A percentile compares a stretch with the other conserved stretches of the same genome.
Conservation (phyloP, 2,329 filamentous ascomycete species). For the Nigrospora osmanthi region DNA sequence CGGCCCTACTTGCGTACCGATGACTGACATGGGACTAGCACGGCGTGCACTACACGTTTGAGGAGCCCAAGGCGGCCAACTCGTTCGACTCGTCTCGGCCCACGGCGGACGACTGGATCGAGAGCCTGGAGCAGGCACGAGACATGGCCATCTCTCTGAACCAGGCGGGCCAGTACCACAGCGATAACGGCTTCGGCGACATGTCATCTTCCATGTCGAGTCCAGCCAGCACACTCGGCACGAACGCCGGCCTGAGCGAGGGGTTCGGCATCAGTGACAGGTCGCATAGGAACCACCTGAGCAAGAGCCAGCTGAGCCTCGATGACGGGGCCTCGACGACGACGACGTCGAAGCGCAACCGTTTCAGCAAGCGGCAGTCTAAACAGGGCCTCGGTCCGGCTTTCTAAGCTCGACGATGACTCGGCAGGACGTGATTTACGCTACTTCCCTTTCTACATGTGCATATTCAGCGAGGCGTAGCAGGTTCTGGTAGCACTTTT, state of each 20-base stretch:
- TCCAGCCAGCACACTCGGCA: slow-evolving; percentile 65
- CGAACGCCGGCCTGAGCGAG: slow-evolving; percentile 41
- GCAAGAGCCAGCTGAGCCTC: slow-evolving; percentile 48
- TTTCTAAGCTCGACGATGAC: slow-evolving; percentile 46
- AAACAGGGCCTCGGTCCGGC: slow-evolving; percentile 89
- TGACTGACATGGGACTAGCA: slow-evolving; percentile 2
- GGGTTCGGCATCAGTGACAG: slow-evolving; percentile 41
- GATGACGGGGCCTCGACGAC: slow-evolving; percentile 38
- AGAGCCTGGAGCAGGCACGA: slow-evolving; percentile 76
- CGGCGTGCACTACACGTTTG: slow-evolving; percentile 87
- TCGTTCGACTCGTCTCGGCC: slow-evolving; percentile 48
- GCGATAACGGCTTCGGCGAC: slow-evolving; percentile 60
- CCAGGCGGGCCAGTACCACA: slow-evolving; percentile 55
- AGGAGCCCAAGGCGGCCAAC: slow-evolving; percentile 71
- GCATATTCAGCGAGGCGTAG: slow-evolving; percentile 5
- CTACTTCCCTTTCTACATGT: slow-evolving; percentile 6
- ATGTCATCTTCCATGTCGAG: slow-evolving; percentile 68
- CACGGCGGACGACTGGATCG: slow-evolving; percentile 85
- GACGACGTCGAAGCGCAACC: slow-evolving; percentile 43
- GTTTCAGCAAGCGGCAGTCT: slow-evolving; percentile 87
- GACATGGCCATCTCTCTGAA: slow-evolving; percentile 76
- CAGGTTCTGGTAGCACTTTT: slow-evolving; percentile 2
- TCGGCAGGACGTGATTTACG: not conserved
- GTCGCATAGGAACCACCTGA: slow-evolving; percentile 47
- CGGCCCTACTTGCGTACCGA: slow-evolving; percentile 33